Evolutionary conservation across 208 protist species (phyloP).

Genomic region (Crithidia sp.): DNA sequence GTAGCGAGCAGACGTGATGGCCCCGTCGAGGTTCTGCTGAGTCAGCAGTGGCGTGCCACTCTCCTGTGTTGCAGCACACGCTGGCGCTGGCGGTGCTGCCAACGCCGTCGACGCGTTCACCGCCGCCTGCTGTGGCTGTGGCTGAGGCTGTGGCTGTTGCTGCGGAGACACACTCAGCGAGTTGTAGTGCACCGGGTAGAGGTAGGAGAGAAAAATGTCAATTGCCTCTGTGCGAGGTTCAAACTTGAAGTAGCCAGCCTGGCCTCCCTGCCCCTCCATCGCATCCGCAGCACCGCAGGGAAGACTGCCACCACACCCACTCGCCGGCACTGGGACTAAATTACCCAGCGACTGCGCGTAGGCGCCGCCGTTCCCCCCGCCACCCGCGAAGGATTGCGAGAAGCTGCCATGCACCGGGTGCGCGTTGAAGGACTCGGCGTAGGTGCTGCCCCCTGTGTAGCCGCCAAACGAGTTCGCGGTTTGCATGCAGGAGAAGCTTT

Average conservation of each 20-base stretch:
- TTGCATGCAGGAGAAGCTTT: slow-evolving; percentile 24
- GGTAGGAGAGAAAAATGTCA: slow-evolving; percentile 89
- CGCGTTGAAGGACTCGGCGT: slow-evolving; percentile 8
- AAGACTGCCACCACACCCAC: background rate
- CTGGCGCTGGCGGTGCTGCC: background rate
- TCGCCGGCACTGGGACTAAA: slow-evolving; percentile 4
- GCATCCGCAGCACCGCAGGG: background rate
- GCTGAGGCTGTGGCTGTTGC: background rate
- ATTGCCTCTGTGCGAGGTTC: slow-evolving; percentile 75
- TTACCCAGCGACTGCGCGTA: slow-evolving; percentile 13
- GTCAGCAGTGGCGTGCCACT: no score
- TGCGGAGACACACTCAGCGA: slow-evolving; percentile 42
- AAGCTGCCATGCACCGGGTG: slow-evolving; percentile 10
- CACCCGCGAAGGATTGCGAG: background rate
- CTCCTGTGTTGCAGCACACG: background rate
- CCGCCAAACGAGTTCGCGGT: slow-evolving; percentile 8
- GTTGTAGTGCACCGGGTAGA: slow-evolving; percentile 91
- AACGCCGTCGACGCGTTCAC: background rate
- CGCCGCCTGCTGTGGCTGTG: background rate
- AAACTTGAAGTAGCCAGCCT: slow-evolving; percentile 49
- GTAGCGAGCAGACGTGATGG: background rate
- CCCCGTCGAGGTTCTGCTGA: background rate
- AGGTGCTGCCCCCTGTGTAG: slow-evolving; percentile 3
- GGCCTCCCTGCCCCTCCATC: background rate
- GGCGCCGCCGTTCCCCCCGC: background rate